These are phyloP conservation scores for Aspergillus sp. DNA, from an alignment of 2,329 filamentous ascomycete genomes.

Conservation along the genomic window DNA sequence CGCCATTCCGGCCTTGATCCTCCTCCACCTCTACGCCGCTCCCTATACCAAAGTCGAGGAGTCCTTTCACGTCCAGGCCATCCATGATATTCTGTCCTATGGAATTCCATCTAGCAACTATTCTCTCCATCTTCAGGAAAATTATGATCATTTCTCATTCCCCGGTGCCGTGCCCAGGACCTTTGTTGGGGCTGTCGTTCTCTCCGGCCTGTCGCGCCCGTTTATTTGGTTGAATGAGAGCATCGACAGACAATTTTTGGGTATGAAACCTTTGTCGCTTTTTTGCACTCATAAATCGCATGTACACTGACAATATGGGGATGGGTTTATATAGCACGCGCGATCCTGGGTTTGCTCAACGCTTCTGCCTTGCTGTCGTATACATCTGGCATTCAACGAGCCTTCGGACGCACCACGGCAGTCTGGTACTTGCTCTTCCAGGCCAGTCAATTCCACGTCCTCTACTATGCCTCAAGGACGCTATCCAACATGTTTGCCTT, in stretches of 20 bases:
- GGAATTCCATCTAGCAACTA: conserved; percentile 63
- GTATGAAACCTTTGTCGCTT: conserved; percentile 30
- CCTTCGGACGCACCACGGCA: conserved; percentile 64
- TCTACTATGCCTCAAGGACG: conserved; percentile 88
- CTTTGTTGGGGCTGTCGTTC: conserved; percentile 74
- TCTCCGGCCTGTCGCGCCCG: conserved; percentile 69
- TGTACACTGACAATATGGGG: neutral
- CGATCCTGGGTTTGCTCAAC: conserved; percentile 74
- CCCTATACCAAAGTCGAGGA: conserved; percentile 98
- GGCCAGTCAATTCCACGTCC: conserved; percentile 81
- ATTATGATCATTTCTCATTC: conserved; percentile 88
- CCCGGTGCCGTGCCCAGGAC: conserved; percentile 88
- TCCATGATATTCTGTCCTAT: conserved; percentile 81
- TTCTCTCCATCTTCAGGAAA: conserved; percentile 49
- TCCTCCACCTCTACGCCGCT: conserved; percentile 66
- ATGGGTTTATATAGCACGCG: conserved; percentile 53
- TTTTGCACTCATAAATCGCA: neutral
- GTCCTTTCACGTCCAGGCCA: conserved; percentile 94
- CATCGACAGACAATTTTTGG: conserved; percentile 53
- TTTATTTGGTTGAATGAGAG: conserved; percentile 56
- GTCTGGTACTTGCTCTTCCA: conserved; percentile 78
- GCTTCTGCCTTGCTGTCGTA: conserved; percentile 64
- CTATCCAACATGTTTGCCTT: conserved; percentile 98
- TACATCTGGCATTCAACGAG: conserved; percentile 56
- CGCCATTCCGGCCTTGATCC: conserved; percentile 58